Evolutionary conservation across 2,329 filamentous ascomycete genomes (phyloP), one percentile per base, ranked within the genome.

Genomic region (Fusarium neocosmosporiellum): DNA sequence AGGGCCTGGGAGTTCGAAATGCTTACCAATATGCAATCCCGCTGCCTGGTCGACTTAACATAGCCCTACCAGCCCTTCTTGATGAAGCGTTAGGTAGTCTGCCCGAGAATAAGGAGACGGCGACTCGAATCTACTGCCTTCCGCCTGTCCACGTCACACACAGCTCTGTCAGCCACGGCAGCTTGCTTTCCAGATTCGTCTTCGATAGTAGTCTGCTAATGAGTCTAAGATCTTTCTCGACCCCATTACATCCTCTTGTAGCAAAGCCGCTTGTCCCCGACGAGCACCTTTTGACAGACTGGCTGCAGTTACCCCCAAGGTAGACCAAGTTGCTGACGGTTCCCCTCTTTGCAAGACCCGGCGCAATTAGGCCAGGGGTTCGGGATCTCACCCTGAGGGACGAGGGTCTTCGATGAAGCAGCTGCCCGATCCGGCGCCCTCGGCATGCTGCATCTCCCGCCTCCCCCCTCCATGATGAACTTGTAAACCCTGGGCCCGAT

Each of bases 341-440:
- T 50, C 46, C 27, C 46, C 46, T 50, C 46, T 31, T 31, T 31
- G 11, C 24, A 31, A 50, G 27, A 31, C 46, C 4, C 18, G 27
- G 24, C 27, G 18, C 18, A 29, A n/a, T 50, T 31, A 31, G 46
- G 46, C 18, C 46, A 50, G 46, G 46, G 46, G 46, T n/a, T 50
- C 27, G 18, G 18, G 27, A 50, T 50, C 29, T 33, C 16, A 27
- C 36, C 37, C 58, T 20, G 36, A 11, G 27, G 22, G 34, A 33
- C 31, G 36, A 55, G 20, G 13, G n/a, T 29, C 20, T 50, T 50
- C 70, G 41, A 70, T 64, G 31, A 55, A 63, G 70, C 34, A 60
- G 48, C 46, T 41, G 27, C 55, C 67, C 34, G 29, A 9, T 34
- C 24, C 20, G 20, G 53, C 24, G n/a, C 29, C 29, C 43, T 46